These are phyloP conservation scores for Xylariaceae sp. DNA, from an alignment of 2,329 filamentous ascomycete species.

Conservation along the genomic window DNA sequence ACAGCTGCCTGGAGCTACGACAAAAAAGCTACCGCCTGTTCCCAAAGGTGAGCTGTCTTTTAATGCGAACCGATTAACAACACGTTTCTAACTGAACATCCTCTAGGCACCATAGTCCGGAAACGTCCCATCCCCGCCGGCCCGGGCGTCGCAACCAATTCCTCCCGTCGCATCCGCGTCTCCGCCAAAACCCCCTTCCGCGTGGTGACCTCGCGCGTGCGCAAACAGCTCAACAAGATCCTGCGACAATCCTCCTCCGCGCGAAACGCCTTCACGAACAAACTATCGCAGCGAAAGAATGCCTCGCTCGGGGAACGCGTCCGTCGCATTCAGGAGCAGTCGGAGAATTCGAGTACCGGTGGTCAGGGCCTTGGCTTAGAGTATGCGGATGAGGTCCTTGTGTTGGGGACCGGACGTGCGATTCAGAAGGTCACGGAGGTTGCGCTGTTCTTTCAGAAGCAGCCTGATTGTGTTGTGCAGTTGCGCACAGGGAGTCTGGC, in stretches of 20 bases:
- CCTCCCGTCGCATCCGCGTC: constrained; percentile 54
- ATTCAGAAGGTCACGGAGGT: constrained; percentile 59
- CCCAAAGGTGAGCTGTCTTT: constrained; percentile 26
- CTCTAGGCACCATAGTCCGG: constrained; percentile 43
- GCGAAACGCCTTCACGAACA: constrained; percentile 27
- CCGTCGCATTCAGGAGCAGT: constrained; percentile 35
- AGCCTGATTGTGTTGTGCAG: constrained; percentile 53
- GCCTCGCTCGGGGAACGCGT: constrained; percentile 44
- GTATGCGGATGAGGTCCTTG: constrained; percentile 45
- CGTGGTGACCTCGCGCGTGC: constrained; percentile 59
- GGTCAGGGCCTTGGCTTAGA: constrained; percentile 32
- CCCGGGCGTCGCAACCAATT: constrained; percentile 34
- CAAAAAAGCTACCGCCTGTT: constrained; percentile 29
- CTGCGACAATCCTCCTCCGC: constrained; percentile 35
- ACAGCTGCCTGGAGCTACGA: constrained; percentile 20
- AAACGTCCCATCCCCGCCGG: constrained; percentile 44
- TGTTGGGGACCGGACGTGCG: constrained; percentile 62
- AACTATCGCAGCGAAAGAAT: constrained; percentile 43
- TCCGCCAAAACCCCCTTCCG: constrained; percentile 62
- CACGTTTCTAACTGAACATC: constrained; percentile 16
- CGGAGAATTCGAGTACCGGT: constrained; percentile 23
- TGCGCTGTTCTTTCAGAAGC: constrained; percentile 59
- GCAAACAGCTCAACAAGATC: constrained; percentile 55
- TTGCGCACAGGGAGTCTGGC: constrained; percentile 58
- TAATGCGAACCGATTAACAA: background rate